These are phyloP conservation scores for Acanthamoeba triangularis DNA, from an alignment of 208 protist genomes.

Conservation along the genomic window DNA sequence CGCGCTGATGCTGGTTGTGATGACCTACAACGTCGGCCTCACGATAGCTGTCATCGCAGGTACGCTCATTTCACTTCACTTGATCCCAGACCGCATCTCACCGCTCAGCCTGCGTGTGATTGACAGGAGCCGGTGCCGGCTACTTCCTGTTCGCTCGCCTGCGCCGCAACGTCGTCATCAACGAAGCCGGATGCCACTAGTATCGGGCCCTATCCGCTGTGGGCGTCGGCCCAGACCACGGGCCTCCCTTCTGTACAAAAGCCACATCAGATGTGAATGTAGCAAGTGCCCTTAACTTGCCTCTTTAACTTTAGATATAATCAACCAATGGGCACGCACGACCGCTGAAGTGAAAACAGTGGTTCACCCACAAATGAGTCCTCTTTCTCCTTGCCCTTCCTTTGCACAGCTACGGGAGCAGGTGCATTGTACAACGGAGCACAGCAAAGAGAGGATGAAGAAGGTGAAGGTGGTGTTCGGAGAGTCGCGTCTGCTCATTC, in stretches of 20 bases:
- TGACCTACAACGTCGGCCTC: conserved; percentile 67
- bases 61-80: neutral
- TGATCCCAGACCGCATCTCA: no score
- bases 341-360: neutral
- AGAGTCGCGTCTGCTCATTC: neutral
- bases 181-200: conserved; percentile 51
- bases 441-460: neutral
- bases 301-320: neutral
- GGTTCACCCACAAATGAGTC: neutral
- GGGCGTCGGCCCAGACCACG: neutral
- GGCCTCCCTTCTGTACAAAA: neutral
- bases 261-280: neutral
- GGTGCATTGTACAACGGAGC: neutral
- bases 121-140: conserved; percentile 16
- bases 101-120: neutral
- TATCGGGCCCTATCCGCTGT: neutral
- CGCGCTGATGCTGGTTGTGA: conserved; percentile 65
- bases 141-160: conserved; percentile 63
- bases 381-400: neutral
- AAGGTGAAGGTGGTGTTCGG: conserved; percentile 63
- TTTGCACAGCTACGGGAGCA: no score
- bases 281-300: neutral
- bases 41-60: conserved; percentile 13
- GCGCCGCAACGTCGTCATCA: conserved; percentile 20
- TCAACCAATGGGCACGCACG: neutral